phyloP scores from a whole-genome alignment of 345 rosid species.

The Salix suchowensis region DNA sequence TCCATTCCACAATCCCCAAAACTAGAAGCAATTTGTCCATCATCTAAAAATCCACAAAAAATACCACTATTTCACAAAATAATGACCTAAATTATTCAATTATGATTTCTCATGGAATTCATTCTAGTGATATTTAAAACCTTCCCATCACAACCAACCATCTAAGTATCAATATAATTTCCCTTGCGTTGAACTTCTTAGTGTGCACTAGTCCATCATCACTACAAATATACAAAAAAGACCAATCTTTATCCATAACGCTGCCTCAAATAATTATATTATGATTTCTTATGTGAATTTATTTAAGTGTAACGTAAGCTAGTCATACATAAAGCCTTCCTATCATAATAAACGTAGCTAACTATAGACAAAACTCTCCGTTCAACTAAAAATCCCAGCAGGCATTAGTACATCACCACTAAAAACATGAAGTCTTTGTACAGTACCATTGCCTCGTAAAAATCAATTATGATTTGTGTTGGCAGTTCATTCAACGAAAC shows the following conservation, averaged over 20 bases:
- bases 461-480: not conserved
- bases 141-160: not conserved
- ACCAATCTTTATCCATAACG: not conserved
- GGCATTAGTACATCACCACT: not conserved
- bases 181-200: no score
- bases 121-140: not conserved
- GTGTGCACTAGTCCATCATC: not conserved
- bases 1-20: not conserved
- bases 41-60: not conserved
- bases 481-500: not conserved
- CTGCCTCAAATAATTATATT: not conserved
- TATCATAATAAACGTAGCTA: not conserved
- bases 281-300: not conserved
- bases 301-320: not conserved
- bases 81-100: not conserved
- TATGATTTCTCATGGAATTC: not conserved
- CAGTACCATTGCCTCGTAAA: not conserved
- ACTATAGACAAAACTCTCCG: not conserved
- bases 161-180: not conserved
- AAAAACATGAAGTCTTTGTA: not conserved
- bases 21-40: not conserved
- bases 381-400: not conserved
- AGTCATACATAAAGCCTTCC: not conserved
- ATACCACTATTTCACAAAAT: not conserved
- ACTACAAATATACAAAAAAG: not conserved